These are phyloP conservation scores for Talaromyces sp. DNA, from an alignment of 2,329 filamentous ascomycete species.

Conservation along the genomic window DNA sequence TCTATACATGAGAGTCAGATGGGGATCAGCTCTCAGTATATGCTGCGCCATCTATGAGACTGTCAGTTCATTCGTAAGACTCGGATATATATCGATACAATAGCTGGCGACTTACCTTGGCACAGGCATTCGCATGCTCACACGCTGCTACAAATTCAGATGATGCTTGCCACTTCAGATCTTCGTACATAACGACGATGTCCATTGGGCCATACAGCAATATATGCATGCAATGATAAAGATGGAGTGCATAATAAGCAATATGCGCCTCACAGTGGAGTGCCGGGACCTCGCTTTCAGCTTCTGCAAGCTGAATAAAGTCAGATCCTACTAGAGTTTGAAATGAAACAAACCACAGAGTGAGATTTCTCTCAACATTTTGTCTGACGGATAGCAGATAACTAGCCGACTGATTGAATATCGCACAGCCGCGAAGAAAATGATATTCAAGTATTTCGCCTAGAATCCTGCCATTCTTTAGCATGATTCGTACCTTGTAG, in stretches of 20 bases:
- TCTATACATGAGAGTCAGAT: constrained; percentile 6
- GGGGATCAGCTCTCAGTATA: neutral
- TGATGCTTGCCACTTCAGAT: constrained; percentile 2
- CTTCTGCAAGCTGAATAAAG: neutral
- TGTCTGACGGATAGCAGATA: neutral
- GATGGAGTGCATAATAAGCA: constrained; percentile 2
- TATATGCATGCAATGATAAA: constrained; percentile 8
- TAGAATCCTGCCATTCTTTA: neutral
- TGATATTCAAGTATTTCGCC: constrained; percentile 6
- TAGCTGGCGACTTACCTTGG: neutral
- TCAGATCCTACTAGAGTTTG: neutral
- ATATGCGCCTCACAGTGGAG: neutral
- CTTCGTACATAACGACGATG: constrained; percentile 7
- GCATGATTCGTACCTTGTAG: neutral
- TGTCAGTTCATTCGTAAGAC: neutral
- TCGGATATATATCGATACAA: neutral
- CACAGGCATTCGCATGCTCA: constrained; percentile 2
- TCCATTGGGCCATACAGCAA: constrained; percentile 5
- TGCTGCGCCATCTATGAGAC: neutral
- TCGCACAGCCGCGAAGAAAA: neutral
- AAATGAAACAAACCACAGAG: neutral
- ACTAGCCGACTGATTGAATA: neutral
- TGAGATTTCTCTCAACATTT: neutral
- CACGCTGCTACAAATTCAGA: constrained; percentile 3
- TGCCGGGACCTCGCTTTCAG: neutral